Percentiles rank a stretch among this genome's conserved stretches.
Conservation (phyloP, 2,329 filamentous ascomycete genomes). For the Claviceps monticola region DNA sequence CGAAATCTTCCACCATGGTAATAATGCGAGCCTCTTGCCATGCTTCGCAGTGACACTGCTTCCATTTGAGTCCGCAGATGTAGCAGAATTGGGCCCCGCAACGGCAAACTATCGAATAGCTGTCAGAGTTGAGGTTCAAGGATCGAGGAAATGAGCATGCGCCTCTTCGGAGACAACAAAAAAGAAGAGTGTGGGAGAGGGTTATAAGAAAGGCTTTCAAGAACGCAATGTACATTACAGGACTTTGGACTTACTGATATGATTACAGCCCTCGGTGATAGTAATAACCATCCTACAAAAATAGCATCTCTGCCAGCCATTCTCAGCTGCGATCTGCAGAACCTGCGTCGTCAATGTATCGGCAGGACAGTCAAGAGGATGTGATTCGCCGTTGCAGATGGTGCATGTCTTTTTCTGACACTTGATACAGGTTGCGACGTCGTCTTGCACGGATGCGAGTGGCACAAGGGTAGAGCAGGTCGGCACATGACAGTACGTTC, state of each 20-base stretch:
- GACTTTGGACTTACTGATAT: conserved; percentile 35
- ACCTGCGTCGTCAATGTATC: conserved; percentile 27
- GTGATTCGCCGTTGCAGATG: conserved; percentile 32
- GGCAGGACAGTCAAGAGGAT: conserved; percentile 32
- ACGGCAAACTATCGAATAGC: conserved; percentile 23
- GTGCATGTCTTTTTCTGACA: conserved; percentile 34
- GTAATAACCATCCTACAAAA: conserved; percentile 34
- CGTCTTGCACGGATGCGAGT: conserved; percentile 13
- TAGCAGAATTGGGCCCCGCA: conserved; percentile 38
- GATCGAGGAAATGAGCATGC: background rate
- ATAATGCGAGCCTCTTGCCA: conserved; percentile 15
- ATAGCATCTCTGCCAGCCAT: conserved; percentile 39
- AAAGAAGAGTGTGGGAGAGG: background rate
- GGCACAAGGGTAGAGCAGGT: conserved; percentile 35
- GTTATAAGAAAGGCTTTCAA: background rate
- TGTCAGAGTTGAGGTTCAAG: background rate
- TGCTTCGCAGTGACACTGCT: too few species aligned
- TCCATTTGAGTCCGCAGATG: conserved; percentile 27
- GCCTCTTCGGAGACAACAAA: too few species aligned
- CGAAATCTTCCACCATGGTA: too few species aligned
- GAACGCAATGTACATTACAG: background rate
- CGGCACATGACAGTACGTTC: conserved; percentile 34
- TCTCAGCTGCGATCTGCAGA: conserved; percentile 23
- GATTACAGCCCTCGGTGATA: conserved; percentile 35
- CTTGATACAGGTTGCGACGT: conserved; percentile 25